phyloP scores from a whole-genome alignment of 2,329 filamentous ascomycete genomes.

The Claviceps sp. region DNA sequence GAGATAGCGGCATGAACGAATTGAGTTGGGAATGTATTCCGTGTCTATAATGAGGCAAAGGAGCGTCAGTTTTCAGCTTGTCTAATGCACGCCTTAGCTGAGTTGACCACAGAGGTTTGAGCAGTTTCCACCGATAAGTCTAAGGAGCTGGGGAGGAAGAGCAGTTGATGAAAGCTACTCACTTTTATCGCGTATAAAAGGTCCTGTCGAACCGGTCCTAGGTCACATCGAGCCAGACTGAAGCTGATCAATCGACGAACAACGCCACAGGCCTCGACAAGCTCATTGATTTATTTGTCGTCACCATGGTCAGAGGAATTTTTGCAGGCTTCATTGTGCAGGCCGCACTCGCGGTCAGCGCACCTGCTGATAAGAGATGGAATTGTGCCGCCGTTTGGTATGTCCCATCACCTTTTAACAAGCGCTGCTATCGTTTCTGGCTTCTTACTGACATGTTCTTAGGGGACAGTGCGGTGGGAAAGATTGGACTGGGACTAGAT shows the following conservation, averaged over 20 bases:
- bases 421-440: background rate
- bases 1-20: background rate
- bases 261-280: background rate
- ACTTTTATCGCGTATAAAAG: background rate
- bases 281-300: background rate
- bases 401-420: conserved; percentile 7
- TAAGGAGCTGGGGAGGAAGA: background rate
- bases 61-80: background rate
- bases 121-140: background rate
- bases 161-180: background rate
- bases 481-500: conserved; percentile 30
- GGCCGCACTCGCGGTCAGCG: conserved; percentile 21
- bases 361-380: conserved; percentile 26
- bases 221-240: background rate
- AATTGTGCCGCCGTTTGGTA: conserved; percentile 22
- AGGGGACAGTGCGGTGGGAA: conserved; percentile 31
- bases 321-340: conserved; percentile 3
- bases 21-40: background rate
- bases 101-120: background rate
- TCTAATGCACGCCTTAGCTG: background rate
- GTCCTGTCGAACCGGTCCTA: background rate
- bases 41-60: background rate
- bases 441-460: background rate
- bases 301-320: background rate
- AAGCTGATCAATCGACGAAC: background rate